Evolutionary conservation across 805 yeast species (phyloP), one percentile per base, ranked within the genome.

Genomic region (Candida lessepsii): DNA sequence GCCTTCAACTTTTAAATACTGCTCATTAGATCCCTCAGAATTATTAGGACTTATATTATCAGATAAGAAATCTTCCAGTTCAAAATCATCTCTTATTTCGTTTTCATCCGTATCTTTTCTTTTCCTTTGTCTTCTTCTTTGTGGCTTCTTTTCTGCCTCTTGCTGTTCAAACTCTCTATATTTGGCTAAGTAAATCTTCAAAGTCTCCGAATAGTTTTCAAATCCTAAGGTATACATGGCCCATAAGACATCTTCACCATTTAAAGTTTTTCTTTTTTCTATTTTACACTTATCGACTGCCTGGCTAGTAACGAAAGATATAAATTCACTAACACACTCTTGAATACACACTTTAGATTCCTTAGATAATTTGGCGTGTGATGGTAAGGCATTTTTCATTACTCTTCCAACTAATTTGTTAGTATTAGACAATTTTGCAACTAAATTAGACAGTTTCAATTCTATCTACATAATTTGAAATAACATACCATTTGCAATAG

Each of bases 271-370:
- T 34, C 95, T 63, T 56, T 81, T 83, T 47, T 83, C 91, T 5
- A 80, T 63, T 13, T 73, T 64, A 52, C 91, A 83, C 50, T 78
- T 76, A 50, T 85, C 95, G 26, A 85, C 81, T 0, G 91, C 85
- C 56, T 85, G 90, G 47, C 89, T 81, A 1, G 95, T 83, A 23
- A 85, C 76, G 60, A 85, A 85, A 2, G 90, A 82, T 8, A 85
- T 85, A 56, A 84, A 83, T 63, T 85, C 95, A 17, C 85, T 77
- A 2, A 84, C 91, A 64, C 91, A 84, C 53, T 85, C 91, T 53
- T 85, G 93, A 76, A 85, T 80, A 45, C 89, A 58, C 50, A 82
- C 90, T 52, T 83, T 83, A 30, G 90, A 85, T 52, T 84, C 93
- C 52, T 83, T 84, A 16, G 88, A 80, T 1, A 84, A 80, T 52